Base-by-base conservation (phyloP, 768 basidiomycete genomes). In the Amanita exitialis region DNA sequence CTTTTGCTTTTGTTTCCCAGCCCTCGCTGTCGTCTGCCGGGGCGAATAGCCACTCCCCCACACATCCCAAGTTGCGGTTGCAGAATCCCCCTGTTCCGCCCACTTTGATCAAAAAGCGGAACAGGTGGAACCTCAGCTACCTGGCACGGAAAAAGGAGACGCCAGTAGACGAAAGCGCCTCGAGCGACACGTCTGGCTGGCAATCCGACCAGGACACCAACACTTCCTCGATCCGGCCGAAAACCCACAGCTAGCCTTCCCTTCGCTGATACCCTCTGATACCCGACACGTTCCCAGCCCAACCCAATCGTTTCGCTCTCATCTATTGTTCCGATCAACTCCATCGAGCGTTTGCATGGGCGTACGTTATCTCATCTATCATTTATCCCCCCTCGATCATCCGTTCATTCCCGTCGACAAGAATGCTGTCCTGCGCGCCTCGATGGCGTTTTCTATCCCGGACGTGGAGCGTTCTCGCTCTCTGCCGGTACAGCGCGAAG, bases 51-150 rank as follows among this genome's bases (percentile, higher is more conserved):
- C 44, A 52, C 21, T 52, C 60, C 2, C 52, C 54, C 2, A 59
- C 56, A 0, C 62, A 64, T 38, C 62, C 64, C 3, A 64, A 62
- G 52, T 42, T 64, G 51, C 59, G 58, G n/a, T 4, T 39, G 1
- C 42, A 53, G 4, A 53, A 34, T 8, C 49, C 64, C 2, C 64
- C 65, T 3, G 51, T 65, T 13, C 65, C 65, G 3, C 65, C 65
- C 2, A 57, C 62, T 16, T 57, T 66, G 5, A 52, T 57, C 9
- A 65, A 62, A 53, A 64, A 64, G 49, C 49, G 58, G 13, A 38
- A 47, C 34, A 30, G 52, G 16, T 53, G 52, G 52, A 46, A 15
- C 7, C 12, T 53, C 18, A 25, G 34, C 6, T 47, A 23, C 9
- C 32, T 53, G 21, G 51, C 43, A 9, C 25, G 44, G 12, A 42